Percentiles rank a stretch among this genome's conserved stretches.
Conservation (phyloP, 2,329 filamentous ascomycete genomes). For the Alternaria sp. region DNA sequence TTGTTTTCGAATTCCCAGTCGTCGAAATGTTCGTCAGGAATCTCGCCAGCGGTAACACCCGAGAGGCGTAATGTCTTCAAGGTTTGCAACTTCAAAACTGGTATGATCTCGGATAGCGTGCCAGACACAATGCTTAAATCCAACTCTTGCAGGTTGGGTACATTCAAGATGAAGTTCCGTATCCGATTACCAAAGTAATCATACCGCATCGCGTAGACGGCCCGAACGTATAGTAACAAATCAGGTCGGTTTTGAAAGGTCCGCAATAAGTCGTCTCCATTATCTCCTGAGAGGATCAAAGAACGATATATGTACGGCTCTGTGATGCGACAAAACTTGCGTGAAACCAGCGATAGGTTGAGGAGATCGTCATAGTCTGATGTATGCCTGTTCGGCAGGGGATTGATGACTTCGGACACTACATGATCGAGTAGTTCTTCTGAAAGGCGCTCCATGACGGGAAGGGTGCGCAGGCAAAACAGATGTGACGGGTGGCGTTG, state of each 20-base stretch:
- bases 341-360: conserved; percentile 12
- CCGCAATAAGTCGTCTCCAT: not conserved
- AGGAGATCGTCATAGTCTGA: conserved; percentile 1
- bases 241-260: not conserved
- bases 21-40: not conserved
- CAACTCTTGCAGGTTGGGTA: conserved; percentile 7
- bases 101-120: not conserved
- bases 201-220: not conserved
- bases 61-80: conserved; percentile 4
- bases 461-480: not conserved
- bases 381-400: conserved; percentile 2
- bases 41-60: not conserved
- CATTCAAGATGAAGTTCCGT: not conserved
- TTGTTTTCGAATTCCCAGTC: conserved; percentile 12
- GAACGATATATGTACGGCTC: conserved; percentile 11
- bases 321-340: conserved; percentile 9
- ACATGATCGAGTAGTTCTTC: conserved; percentile 17
- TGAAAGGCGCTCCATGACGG: conserved; percentile 10
- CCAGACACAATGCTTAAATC: not conserved
- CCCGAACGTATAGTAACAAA: not conserved
- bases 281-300: not conserved
- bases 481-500: not conserved
- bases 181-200: not conserved
- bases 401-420: conserved; percentile 1
- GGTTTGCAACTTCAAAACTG: not conserved